phyloP scores from a whole-genome alignment of 2,329 filamentous ascomycete genomes.

The Fusarium dimerum region DNA sequence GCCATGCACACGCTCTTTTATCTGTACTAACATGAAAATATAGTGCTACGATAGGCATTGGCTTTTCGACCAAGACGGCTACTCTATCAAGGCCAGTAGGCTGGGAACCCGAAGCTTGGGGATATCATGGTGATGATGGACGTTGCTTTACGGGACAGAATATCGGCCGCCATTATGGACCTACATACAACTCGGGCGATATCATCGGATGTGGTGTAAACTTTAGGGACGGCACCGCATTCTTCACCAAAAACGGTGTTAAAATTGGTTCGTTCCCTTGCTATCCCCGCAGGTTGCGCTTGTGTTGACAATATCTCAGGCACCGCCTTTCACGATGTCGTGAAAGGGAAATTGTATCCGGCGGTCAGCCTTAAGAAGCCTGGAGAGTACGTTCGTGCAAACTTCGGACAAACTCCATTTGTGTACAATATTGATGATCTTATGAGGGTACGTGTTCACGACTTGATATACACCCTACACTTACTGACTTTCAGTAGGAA shows the following conservation, averaged over 20 bases:
- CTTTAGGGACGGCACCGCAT: constrained; percentile 63
- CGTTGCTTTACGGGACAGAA: constrained; percentile 59
- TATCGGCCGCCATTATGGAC: constrained; percentile 58
- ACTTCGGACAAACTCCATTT: constrained; percentile 76
- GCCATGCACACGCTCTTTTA: not conserved
- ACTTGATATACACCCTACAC: not conserved
- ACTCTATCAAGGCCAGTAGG: constrained; percentile 59
- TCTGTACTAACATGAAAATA: constrained; percentile 5
- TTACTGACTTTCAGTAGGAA: constrained; percentile 43
- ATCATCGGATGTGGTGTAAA: constrained; percentile 67
- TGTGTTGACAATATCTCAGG: constrained; percentile 43
- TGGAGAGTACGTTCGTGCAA: constrained; percentile 62
- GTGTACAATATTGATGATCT: constrained; percentile 88
- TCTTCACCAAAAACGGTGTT: constrained; percentile 68
- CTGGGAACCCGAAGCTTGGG: constrained; percentile 69
- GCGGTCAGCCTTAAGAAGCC: constrained; percentile 65
- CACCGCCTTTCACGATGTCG: constrained; percentile 68
- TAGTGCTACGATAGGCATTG: constrained; percentile 63
- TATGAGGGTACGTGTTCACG: constrained; percentile 62
- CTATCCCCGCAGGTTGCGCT: not conserved
- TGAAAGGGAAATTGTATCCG: constrained; percentile 64
- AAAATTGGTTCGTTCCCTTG: constrained; percentile 48
- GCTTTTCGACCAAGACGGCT: constrained; percentile 58
- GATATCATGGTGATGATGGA: constrained; percentile 70
- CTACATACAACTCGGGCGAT: constrained; percentile 56